Evolutionary conservation across 306 rosid genomes (phyloP).

Genomic region (Begonia peltatifolia): DNA sequence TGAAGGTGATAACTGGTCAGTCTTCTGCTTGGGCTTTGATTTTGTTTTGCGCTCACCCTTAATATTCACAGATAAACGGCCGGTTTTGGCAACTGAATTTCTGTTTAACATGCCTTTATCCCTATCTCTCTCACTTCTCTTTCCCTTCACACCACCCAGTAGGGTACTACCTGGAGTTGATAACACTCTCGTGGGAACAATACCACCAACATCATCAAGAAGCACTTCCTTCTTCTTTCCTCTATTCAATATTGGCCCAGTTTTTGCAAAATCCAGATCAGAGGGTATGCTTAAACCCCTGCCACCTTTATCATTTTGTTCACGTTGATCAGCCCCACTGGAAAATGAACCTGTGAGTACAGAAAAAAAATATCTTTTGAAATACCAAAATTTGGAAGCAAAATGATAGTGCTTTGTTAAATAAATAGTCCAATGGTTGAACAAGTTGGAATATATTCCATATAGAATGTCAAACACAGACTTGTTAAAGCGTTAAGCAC

Average conservation of each 20-base stretch:
- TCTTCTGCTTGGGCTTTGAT: conserved; percentile 65
- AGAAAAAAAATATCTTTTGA: conserved; percentile 2
- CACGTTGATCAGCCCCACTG: conserved; percentile 22
- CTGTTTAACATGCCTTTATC: conserved; percentile 37
- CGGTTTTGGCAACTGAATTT: conserved; percentile 30
- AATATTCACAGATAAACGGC: conserved; percentile 30
- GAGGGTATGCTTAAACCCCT: conserved; percentile 26
- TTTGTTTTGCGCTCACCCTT: conserved; percentile 59
- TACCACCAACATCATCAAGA: conserved; percentile 64
- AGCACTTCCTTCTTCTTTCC: conserved; percentile 68
- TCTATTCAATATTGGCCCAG: conserved; percentile 39
- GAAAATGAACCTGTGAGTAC: conserved; percentile 43
- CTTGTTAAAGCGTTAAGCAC: neutral
- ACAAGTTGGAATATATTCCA: no score
- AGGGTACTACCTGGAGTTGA: conserved; percentile 34
- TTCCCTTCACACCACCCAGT: conserved; percentile 49
- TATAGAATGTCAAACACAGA: neutral
- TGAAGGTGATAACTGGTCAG: conserved; percentile 43
- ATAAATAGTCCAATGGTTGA: no score
- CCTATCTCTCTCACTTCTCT: conserved; percentile 69
- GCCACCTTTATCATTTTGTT: conserved; percentile 17
- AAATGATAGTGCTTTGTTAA: no score
- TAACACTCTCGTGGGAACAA: conserved; percentile 31
- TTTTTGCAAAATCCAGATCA: conserved; percentile 35
- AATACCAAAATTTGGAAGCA: neutral